phyloP scores from a whole-genome alignment of 2,329 filamentous ascomycete species.

The Pestalotiopsis sp. region DNA sequence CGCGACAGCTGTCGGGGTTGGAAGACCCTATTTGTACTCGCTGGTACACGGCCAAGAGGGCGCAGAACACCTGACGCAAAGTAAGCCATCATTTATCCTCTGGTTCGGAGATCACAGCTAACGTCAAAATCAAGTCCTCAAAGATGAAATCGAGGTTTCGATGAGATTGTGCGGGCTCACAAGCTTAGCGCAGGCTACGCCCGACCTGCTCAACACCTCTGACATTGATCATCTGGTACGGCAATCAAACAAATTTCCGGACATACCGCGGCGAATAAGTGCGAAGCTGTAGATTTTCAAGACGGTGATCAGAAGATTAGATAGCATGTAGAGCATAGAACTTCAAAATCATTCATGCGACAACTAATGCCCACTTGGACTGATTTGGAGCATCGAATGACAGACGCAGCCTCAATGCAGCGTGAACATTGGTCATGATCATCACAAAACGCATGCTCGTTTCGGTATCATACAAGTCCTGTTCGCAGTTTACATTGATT shows the following conservation, averaged over 20 bases:
- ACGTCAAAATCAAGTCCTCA: constrained; percentile 16
- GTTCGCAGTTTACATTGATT: no score
- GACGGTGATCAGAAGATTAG: no score
- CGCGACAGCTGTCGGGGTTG: constrained; percentile 56
- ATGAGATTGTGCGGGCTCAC: constrained; percentile 51
- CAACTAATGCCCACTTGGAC: not conserved
- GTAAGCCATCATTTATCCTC: constrained; percentile 40
- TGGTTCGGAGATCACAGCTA: not conserved
- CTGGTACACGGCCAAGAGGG: constrained; percentile 55
- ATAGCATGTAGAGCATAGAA: no score
- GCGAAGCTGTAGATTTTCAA: constrained; percentile 9
- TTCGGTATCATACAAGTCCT: no score
- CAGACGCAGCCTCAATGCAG: no score
- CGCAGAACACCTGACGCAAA: constrained; percentile 55
- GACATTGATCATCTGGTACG: constrained; percentile 54
- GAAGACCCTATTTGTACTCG: constrained; percentile 50
- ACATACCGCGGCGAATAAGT: not conserved
- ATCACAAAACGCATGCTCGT: no score
- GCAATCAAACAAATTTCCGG: constrained; percentile 9
- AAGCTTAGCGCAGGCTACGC: constrained; percentile 41
- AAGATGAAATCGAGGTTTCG: constrained; percentile 46
- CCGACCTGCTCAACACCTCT: constrained; percentile 46
- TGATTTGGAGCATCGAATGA: no score
- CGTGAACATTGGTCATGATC: no score
- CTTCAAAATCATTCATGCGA: no score